Conservation (phyloP, 805 yeast species). For the Wickerhamomyces kurtzmanii region DNA sequence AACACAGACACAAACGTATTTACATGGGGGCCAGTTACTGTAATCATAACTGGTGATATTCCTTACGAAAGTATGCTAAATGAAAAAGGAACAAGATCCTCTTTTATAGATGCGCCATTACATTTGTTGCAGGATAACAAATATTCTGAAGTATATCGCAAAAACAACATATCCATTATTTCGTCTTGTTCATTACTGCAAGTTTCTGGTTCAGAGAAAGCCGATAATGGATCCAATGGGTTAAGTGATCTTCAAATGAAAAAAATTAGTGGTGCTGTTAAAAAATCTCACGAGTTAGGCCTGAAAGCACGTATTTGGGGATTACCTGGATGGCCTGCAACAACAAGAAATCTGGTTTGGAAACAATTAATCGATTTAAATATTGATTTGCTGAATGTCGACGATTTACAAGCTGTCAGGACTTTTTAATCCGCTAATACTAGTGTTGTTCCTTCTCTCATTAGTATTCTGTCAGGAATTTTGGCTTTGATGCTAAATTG, state of each 20-base stretch:
- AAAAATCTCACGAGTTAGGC: slow-evolving; percentile 36
- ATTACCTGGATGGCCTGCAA: slow-evolving; percentile 56
- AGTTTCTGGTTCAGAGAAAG: slow-evolving; percentile 7
- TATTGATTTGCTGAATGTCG: slow-evolving; percentile 53
- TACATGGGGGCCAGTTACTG: slow-evolving; percentile 45
- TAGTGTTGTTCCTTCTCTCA: too few relatives aligned
- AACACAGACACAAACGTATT: slow-evolving; percentile 23
- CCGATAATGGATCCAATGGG: slow-evolving; percentile 12
- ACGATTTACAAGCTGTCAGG: slow-evolving; percentile 39
- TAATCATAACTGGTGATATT: slow-evolving; percentile 58
- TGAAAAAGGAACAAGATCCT: slow-evolving; percentile 18
- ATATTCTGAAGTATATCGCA: slow-evolving; percentile 7
- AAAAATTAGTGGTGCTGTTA: slow-evolving; percentile 16
- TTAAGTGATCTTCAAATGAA: slow-evolving; percentile 23
- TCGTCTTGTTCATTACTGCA: slow-evolving; percentile 33
- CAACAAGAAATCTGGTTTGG: slow-evolving; percentile 36
- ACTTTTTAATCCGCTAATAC: too few relatives aligned
- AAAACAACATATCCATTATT: slow-evolving; percentile 19
- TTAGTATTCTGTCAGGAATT: too few relatives aligned
- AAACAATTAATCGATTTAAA: slow-evolving; percentile 34
- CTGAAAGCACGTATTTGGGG: slow-evolving; percentile 64
- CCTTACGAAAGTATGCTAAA: slow-evolving; percentile 34
- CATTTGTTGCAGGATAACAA: slow-evolving; percentile 7
- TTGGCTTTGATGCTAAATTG: too few relatives aligned
- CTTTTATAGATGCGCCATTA: slow-evolving; percentile 48